Base-by-base conservation (phyloP, 1,284 basidiomycete species). In the Erythrobasidium hasegawianum region DNA sequence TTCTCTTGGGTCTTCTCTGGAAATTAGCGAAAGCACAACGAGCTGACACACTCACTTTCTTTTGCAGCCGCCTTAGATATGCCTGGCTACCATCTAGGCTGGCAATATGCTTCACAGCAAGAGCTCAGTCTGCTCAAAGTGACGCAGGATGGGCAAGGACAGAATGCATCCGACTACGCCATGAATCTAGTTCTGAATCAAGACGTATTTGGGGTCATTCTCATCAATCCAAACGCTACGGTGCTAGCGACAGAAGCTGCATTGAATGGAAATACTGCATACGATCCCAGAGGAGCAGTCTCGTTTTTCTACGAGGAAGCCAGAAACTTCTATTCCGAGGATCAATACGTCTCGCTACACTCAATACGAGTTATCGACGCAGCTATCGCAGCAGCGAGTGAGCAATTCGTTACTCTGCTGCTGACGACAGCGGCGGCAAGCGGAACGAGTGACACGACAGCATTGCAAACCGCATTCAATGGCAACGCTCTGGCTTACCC, bases 151-250 rank as follows among this genome's bases (percentile, higher is more conserved):
- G 50, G 50, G 50, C 62, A 69, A 61, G 68, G 64, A 11, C 20
- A 54, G 33, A 69, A 60, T 39, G 69, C 76, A 1, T 70, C 60
- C 39, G 68, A 70, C 0, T 77, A 76, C 59, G 75, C 71, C 14
- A 64, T 57, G 49, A 47, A 72, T 39, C 68, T 65, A 27, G 75
- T 76, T 7, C 43, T 68, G 47, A 71, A 74, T 47, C 75, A 76
- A 64, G 73, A 74, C 69, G 72, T 74, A 2, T 77, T 72, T 71
- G 75, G 67, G 5, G 75, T 75, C 2, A 45, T 76, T 33, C 64
- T 77, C 45, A 66, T 77, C 41, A 74, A 75, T 68, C 72, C 74
- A 7, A 77, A 77, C 69, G 76, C 76, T 20, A 77, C 76, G 14
- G 70, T 70, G 71, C 39, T 64, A 9, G 74, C 74, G 4, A 53